Percentiles rank a stretch among this genome's conserved stretches.
Conservation (phyloP, 345 rosid genomes). For the Eucalyptus decipiens region DNA sequence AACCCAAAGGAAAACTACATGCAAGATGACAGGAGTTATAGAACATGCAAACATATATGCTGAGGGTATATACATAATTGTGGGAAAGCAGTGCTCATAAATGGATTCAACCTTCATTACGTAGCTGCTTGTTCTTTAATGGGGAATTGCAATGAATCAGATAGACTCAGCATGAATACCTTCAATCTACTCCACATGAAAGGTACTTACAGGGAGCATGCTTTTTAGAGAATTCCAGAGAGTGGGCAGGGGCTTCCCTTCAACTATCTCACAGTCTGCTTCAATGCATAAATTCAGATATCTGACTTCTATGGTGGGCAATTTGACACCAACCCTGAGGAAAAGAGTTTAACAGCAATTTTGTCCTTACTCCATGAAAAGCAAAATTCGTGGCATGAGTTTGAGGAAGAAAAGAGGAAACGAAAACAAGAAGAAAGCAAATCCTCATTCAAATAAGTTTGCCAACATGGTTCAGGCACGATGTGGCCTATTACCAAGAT, state of each 20-base stretch:
- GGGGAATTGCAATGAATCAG: background rate
- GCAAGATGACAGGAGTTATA: background rate
- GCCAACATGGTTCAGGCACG: background rate
- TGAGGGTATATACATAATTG: background rate
- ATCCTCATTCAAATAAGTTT: background rate
- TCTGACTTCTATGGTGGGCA: constrained; percentile 56
- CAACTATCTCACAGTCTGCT: constrained; percentile 49
- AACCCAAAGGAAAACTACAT: background rate
- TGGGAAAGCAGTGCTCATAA: background rate
- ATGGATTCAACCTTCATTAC: background rate
- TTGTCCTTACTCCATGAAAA: background rate
- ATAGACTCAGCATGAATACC: background rate
- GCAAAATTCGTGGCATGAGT: background rate
- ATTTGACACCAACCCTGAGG: constrained; percentile 43
- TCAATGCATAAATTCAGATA: constrained; percentile 37
- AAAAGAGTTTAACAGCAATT: background rate
- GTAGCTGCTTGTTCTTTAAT: background rate
- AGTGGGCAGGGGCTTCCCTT: constrained; percentile 71
- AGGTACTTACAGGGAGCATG: constrained; percentile 31
- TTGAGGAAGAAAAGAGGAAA: background rate
- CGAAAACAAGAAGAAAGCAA: background rate
- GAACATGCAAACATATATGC: background rate
- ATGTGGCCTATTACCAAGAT: background rate
- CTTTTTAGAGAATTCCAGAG: constrained; percentile 49
- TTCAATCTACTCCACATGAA: background rate